Evolutionary conservation across 768 basidiomycete genomes (phyloP).

Genomic region (Neoboletus subvelutipes): DNA sequence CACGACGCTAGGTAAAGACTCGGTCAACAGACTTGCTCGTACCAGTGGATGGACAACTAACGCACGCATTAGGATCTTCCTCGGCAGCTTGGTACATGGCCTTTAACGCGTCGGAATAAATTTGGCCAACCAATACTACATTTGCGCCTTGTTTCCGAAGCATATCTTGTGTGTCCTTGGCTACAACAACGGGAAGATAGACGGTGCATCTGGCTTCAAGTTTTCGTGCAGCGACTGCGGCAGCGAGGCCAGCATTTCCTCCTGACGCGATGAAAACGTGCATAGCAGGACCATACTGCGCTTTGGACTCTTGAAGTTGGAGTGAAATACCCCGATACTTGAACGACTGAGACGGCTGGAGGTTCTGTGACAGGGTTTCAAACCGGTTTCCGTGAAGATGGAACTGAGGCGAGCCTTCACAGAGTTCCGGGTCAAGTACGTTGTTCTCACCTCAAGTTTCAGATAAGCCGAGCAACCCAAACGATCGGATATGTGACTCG

Average conservation of each 20-base stretch:
- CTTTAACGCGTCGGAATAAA: constrained; percentile 56
- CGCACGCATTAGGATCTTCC: constrained; percentile 53
- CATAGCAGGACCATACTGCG: constrained; percentile 48
- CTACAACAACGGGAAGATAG: constrained; percentile 58
- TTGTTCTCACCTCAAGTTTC: constrained; percentile 62
- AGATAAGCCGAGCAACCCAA: constrained; percentile 58
- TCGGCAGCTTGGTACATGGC: constrained; percentile 49
- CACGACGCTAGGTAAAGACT: constrained; percentile 47
- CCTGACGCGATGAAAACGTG: constrained; percentile 73
- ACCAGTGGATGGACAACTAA: constrained; percentile 5
- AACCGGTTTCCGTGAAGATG: neutral
- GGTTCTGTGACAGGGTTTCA: constrained; percentile 45
- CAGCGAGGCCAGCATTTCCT: constrained; percentile 80
- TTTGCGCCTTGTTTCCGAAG: constrained; percentile 55
- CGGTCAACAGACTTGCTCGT: neutral
- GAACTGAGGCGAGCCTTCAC: neutral
- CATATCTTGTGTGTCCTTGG: constrained; percentile 47
- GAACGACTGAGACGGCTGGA: constrained; percentile 75
- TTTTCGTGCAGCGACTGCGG: constrained; percentile 57
- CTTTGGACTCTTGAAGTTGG: constrained; percentile 53
- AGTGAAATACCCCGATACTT: constrained; percentile 72
- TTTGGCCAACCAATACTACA: constrained; percentile 55
- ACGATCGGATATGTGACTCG: constrained; percentile 53
- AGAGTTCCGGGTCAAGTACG: neutral
- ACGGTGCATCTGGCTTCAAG: constrained; percentile 63